These are phyloP conservation scores for Lanzia echinophila DNA, from an alignment of 2,329 filamentous ascomycete genomes.

Conservation along the genomic window DNA sequence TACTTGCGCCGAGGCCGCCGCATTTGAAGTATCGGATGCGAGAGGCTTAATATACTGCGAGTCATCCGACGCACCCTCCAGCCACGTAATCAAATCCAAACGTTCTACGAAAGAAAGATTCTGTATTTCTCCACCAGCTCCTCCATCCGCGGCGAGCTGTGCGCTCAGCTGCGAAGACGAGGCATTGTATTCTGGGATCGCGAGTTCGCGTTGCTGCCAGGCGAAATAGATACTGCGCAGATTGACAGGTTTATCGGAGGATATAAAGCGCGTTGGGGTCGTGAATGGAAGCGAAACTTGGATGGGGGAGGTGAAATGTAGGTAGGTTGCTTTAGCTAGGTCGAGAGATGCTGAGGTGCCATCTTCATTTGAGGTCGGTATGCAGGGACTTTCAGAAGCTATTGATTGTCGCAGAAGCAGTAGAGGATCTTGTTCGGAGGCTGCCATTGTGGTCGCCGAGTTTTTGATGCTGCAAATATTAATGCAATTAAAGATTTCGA, in stretches of 20 bases:
- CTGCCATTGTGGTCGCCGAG: constrained; percentile 41
- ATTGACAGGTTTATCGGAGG: constrained; percentile 67
- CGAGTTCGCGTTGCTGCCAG: constrained; percentile 86
- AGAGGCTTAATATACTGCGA: constrained; percentile 89
- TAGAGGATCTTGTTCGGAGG: constrained; percentile 60
- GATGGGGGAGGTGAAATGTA: constrained; percentile 61
- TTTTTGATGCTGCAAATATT: constrained; percentile 7
- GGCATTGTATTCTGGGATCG: constrained; percentile 86
- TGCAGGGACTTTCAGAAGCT: constrained; percentile 59
- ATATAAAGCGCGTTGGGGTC: constrained; percentile 77
- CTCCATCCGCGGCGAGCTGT: constrained; percentile 50
- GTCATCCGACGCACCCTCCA: constrained; percentile 83
- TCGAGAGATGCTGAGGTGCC: constrained; percentile 53
- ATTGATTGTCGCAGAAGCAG: constrained; percentile 80
- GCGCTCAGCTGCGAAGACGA: constrained; percentile 75
- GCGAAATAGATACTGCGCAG: constrained; percentile 94
- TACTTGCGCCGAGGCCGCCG: constrained; percentile 41
- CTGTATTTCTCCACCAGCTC: constrained; percentile 63
- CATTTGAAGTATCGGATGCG: constrained; percentile 50
- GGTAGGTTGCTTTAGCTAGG: constrained; percentile 70
- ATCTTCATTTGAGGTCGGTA: constrained; percentile 67
- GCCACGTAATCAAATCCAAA: constrained; percentile 85
- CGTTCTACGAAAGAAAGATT: constrained; percentile 89
- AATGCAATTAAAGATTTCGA: not conserved
- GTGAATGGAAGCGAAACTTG: constrained; percentile 62